Evolutionary conservation across 2,329 filamentous ascomycete species (phyloP).

Genomic region (Pseudodiploospora longispora): DNA sequence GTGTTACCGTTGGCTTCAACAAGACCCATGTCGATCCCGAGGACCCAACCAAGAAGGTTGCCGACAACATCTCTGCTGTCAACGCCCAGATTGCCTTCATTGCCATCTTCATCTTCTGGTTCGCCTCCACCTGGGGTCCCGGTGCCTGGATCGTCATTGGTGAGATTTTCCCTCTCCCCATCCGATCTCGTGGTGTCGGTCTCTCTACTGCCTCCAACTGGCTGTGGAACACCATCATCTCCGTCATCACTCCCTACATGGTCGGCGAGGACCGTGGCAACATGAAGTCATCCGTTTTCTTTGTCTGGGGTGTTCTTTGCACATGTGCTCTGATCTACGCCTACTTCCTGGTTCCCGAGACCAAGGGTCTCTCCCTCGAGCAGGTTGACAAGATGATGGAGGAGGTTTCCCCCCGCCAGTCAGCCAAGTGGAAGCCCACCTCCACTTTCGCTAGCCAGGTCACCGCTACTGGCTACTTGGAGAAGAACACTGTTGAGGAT

Average conservation of each 20-base stretch:
- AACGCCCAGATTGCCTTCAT: slow-evolving; percentile 79
- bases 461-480: slow-evolving; percentile 21
- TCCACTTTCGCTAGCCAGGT: slow-evolving; percentile 54
- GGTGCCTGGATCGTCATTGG: slow-evolving; percentile 76
- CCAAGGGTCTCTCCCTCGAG: slow-evolving; percentile 69
- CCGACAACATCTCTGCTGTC: slow-evolving; percentile 49
- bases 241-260: slow-evolving; percentile 68
- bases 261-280: slow-evolving; percentile 54
- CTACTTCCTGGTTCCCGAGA: slow-evolving; percentile 68
- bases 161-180: slow-evolving; percentile 84
- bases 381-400: slow-evolving; percentile 85
- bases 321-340: slow-evolving; percentile 51
- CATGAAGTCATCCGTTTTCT: slow-evolving; percentile 63
- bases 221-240: slow-evolving; percentile 74
- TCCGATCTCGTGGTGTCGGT: slow-evolving; percentile 79
- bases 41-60: slow-evolving; percentile 29
- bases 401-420: slow-evolving; percentile 71
- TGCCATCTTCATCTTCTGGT: slow-evolving; percentile 88
- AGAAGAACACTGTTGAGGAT: slow-evolving; percentile 20
- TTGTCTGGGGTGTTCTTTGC: slow-evolving; percentile 66
- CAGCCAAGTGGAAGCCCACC: slow-evolving; percentile 66
- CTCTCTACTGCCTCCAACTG: slow-evolving; percentile 86
- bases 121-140: slow-evolving; percentile 82
- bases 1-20: slow-evolving; percentile 52
- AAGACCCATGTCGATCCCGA: slow-evolving; percentile 37